Evolutionary conservation across 2,329 filamentous ascomycete species (phyloP).

Genomic region (Graphilbum fragrans): DNA sequence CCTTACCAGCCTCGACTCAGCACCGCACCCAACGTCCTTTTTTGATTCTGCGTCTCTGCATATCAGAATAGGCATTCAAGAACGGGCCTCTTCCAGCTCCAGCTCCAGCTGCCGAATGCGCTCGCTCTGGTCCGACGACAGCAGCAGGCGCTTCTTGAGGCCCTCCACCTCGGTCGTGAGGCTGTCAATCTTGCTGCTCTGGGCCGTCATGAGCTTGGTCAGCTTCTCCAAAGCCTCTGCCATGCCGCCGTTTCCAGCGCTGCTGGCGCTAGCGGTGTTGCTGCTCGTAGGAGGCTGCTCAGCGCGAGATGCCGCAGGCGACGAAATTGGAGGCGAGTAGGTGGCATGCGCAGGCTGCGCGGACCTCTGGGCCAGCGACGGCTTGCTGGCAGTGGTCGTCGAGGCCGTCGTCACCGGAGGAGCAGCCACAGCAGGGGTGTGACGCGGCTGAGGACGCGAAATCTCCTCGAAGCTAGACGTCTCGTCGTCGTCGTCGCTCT

Average conservation of each 20-base stretch:
- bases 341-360: conserved; percentile 15
- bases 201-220: conserved; percentile 62
- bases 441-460: conserved; percentile 58
- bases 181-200: conserved; percentile 60
- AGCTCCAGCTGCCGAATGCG: conserved; percentile 56
- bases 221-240: conserved; percentile 50
- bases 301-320: conserved; percentile 18
- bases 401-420: conserved; percentile 17
- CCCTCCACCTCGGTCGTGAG: conserved; percentile 65
- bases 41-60: no score
- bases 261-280: conserved; percentile 11
- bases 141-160: conserved; percentile 65
- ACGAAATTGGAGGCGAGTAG: conserved; percentile 18
- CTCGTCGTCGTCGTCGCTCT: conserved; percentile 45
- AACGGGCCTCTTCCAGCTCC: conserved; percentile 52
- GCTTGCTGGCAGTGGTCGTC: conserved; percentile 28
- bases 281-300: conserved; percentile 21
- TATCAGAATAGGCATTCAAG: conserved; percentile 22
- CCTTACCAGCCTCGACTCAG: not conserved
- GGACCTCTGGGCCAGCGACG: conserved; percentile 11
- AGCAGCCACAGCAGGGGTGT: conserved; percentile 8
- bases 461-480: conserved; percentile 81
- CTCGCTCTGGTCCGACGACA: conserved; percentile 52
- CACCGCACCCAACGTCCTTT: not conserved
- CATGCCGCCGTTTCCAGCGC: conserved; percentile 10